A percentile compares a stretch with the other conserved stretches of the same genome.
Evolutionary conservation across 2,329 filamentous ascomycete genomes (phyloP).

Genomic region (Trichoderma atroviride): DNA sequence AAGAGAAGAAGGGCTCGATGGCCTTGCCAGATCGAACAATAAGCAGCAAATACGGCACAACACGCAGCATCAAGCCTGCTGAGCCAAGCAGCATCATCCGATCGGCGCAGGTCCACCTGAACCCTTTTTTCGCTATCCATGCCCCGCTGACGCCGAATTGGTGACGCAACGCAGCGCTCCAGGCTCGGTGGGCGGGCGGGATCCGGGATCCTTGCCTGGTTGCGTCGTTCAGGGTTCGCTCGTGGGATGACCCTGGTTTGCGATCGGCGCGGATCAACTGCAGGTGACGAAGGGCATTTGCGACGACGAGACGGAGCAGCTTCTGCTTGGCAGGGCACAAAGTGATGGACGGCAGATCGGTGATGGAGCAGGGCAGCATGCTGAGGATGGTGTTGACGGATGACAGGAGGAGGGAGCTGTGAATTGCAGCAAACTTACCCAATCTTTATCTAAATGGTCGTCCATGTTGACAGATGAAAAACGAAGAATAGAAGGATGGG

Average conservation of each 20-base stretch:
- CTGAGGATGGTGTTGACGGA: neutral
- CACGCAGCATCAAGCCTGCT: neutral
- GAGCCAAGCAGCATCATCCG: constrained; percentile 2
- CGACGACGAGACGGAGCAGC: neutral
- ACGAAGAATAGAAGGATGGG: neutral
- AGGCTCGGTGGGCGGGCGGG: neutral
- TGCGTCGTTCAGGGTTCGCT: constrained; percentile 22
- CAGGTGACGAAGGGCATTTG: constrained; percentile 13
- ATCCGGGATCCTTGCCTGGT: constrained; percentile 9
- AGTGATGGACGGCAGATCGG: neutral
- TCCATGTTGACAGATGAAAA: neutral
- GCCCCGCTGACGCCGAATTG: constrained; percentile 19
- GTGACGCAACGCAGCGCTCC: constrained; percentile 22
- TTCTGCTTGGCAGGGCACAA: neutral
- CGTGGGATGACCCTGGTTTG: constrained; percentile 2
- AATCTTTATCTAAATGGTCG: constrained; percentile 11
- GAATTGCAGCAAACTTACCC: constrained; percentile 3
- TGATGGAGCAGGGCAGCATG: neutral
- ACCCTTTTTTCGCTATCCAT: neutral
- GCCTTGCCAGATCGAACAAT: neutral
- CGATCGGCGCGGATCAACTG: constrained; percentile 18
- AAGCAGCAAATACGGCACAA: neutral
- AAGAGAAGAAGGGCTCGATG: neutral
- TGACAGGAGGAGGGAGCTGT: neutral
- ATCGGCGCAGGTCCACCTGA: constrained; percentile 3